Evolutionary conservation across 306 rosid species (phyloP).

Genomic region (Inga laurina): DNA sequence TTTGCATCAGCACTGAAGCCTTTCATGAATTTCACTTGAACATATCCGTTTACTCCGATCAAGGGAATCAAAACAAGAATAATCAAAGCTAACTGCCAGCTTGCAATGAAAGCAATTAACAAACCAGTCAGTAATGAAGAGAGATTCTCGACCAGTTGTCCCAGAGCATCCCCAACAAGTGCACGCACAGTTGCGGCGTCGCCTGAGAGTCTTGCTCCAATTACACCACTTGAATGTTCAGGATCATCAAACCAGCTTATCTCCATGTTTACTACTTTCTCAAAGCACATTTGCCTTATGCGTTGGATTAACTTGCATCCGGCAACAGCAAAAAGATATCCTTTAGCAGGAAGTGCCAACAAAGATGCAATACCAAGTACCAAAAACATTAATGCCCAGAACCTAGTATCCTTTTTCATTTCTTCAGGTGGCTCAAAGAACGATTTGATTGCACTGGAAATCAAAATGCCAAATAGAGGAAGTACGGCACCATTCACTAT

Average conservation of each 20-base stretch:
- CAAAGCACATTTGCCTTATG: constrained; percentile 67
- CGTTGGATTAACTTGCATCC: constrained; percentile 78
- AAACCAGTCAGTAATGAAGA: constrained; percentile 70
- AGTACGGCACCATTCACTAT: constrained; percentile 54
- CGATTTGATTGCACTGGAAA: constrained; percentile 64
- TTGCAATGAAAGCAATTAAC: constrained; percentile 67
- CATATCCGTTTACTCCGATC: constrained; percentile 64
- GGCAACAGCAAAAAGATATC: constrained; percentile 75
- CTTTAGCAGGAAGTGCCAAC: constrained; percentile 47
- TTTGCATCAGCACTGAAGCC: constrained; percentile 84
- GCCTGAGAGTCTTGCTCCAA: constrained; percentile 85
- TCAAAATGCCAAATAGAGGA: constrained; percentile 64
- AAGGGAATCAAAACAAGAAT: constrained; percentile 69
- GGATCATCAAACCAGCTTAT: constrained; percentile 90
- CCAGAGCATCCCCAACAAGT: constrained; percentile 74
- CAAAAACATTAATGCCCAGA: constrained; percentile 71
- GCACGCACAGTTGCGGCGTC: constrained; percentile 86
- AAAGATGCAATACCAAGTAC: constrained; percentile 57
- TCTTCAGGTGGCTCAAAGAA: constrained; percentile 61
- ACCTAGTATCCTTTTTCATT: constrained; percentile 61
- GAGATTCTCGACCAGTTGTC: constrained; percentile 55
- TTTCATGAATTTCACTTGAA: constrained; percentile 76
- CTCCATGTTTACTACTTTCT: constrained; percentile 78
- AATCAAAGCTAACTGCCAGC: constrained; percentile 72
- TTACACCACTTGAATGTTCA: constrained; percentile 69